Base-by-base conservation (phyloP, 345 rosid species). In the Geranium rotundifolium region DNA sequence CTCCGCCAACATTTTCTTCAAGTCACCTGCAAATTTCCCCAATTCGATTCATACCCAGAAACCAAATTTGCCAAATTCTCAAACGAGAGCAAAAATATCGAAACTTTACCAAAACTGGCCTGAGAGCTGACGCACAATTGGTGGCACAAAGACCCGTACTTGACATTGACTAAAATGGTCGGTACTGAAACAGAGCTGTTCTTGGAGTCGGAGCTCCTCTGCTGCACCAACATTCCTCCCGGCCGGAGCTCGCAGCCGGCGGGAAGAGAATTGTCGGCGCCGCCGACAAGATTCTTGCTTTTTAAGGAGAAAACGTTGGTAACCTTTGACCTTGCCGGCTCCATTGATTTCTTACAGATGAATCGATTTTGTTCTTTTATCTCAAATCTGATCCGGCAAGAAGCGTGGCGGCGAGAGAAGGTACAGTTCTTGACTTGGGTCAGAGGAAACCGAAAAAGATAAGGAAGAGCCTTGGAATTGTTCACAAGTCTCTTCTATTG, bases 191-290 rank as follows among this genome's bases (percentile, higher is more conserved):
- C 57, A 31, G 74, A 54, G 59, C 30, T 67, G 54, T 67, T 73
- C 62, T 67, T 70, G 65, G 80, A 76, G n/a, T 61, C 68, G 29
- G 67, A 70, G 65, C 64, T 58, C 34, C 85, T 34, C 68, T 71
- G 80, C 72, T 85, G 87, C n/a, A 85, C 85, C 64, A 85, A 18
- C 90, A 85, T 80, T 60, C 87, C 90, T 66, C 90, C 85, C 1
- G 82, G 87, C 67, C 84, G 75, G 37, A 85, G 61, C 71, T 84
- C 90, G 84, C 75, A 82, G 14, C 52, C 52, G 52, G 14, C 14
- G 52, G 52, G 52, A 14, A 7, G 14, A 16, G 52, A 5, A 16
- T 1, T 14, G 52, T 14, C 52, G 8, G 8, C 12, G 52, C 52
- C 52, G 12, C 52, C 52, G 52, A 46, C 52, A 46, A 46, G 12